phyloP scores from a whole-genome alignment of 306 rosid species.

The Crataegus laevigata region DNA sequence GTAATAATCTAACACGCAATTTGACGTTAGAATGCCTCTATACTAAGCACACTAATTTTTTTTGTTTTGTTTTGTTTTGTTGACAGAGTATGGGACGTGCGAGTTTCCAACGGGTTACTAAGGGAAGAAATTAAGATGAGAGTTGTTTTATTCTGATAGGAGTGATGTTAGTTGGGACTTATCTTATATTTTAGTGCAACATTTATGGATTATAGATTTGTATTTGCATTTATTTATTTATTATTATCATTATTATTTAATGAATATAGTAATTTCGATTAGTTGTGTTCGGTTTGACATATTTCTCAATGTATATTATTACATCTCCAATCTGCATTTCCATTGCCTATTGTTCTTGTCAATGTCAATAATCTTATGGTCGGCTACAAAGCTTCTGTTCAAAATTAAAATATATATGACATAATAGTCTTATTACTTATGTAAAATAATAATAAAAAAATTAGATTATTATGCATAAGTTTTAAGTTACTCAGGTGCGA shows the following conservation, averaged over 20 bases:
- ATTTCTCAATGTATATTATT: background rate
- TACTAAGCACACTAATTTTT: no score
- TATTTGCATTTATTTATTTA: background rate
- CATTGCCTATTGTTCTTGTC: no score
- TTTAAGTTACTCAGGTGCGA: no score
- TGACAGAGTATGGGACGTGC: conserved; percentile 55
- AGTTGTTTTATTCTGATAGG: background rate
- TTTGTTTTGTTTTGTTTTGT: background rate
- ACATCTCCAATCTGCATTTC: background rate
- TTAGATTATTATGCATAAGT: no score
- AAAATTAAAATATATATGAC: no score
- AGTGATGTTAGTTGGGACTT: background rate
- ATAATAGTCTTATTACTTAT: no score
- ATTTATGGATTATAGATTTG: background rate
- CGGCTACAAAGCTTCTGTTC: no score
- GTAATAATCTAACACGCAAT: no score
- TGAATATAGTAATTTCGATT: background rate
- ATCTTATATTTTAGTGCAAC: background rate
- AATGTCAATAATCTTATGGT: background rate
- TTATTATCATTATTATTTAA: background rate
- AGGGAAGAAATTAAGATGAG: background rate
- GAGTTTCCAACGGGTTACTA: conserved; percentile 51
- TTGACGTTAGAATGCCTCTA: no score
- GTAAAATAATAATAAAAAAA: no score
- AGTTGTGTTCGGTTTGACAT: background rate